Evolutionary conservation across 352 stramenopile genomes (phyloP).

Genomic region (Globisporangium viniferum): DNA sequence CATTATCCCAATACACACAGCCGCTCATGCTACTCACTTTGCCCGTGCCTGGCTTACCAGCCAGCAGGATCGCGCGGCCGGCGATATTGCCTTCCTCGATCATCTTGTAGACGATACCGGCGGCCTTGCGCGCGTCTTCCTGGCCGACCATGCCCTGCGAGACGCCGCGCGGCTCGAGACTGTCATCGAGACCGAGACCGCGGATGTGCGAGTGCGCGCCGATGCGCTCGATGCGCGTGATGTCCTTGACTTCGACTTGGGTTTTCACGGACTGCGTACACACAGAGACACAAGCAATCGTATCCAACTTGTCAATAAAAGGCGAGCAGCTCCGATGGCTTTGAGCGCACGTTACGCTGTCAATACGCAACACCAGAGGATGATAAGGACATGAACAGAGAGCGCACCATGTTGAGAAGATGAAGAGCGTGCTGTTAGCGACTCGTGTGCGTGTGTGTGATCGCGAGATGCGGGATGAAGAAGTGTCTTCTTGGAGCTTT

Average conservation of each 20-base stretch:
- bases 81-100: constrained; percentile 98
- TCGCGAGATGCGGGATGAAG: neutral
- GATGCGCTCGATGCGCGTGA: constrained; percentile 98
- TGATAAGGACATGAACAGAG: neutral
- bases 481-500: neutral
- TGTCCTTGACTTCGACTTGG: constrained; percentile 92
- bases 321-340: neutral
- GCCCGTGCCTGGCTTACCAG: constrained; percentile 94
- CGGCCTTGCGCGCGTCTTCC: constrained; percentile 89
- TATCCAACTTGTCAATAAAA: neutral
- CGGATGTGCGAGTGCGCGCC: constrained; percentile 99
- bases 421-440: neutral
- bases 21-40: constrained; percentile 45
- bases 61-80: constrained; percentile 94
- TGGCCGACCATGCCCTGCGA: constrained; percentile 98
- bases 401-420: neutral
- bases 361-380: neutral
- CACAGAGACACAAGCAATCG: neutral
- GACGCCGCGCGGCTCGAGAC: constrained; percentile 91
- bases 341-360: neutral
- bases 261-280: constrained; percentile 65
- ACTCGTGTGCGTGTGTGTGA: neutral
- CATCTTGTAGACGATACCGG: constrained; percentile 97
- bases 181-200: constrained; percentile 97
- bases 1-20: neutral